phyloP scores from a whole-genome alignment of 192 early-diverging fungal species.

The Cetraspora pellucida region DNA sequence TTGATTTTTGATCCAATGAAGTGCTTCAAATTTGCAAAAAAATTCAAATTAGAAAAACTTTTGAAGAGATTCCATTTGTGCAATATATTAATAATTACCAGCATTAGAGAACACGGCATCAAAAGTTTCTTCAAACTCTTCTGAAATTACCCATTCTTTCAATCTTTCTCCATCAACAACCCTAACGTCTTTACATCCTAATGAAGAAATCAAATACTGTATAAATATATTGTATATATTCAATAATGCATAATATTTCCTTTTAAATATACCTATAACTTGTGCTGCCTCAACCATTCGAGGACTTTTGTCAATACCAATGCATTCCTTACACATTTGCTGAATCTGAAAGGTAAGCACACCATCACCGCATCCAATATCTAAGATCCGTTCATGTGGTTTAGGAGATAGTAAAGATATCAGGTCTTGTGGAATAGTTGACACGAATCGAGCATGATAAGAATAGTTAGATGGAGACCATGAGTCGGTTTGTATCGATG shows the following conservation, averaged over 20 bases:
- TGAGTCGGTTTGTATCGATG: neutral
- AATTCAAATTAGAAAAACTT: neutral
- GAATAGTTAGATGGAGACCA: slow-evolving; percentile 2
- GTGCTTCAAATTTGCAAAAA: slow-evolving; percentile 42
- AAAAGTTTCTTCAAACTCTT: slow-evolving; percentile 51
- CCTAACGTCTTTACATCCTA: slow-evolving; percentile 41
- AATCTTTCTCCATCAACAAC: slow-evolving; percentile 64
- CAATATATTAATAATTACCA: slow-evolving; percentile 41
- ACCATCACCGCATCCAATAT: slow-evolving; percentile 74
- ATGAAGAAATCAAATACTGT: too few species aligned
- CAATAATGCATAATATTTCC: too few species aligned
- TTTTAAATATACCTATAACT: neutral
- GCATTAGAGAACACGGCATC: slow-evolving; percentile 74
- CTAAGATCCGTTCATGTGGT: slow-evolving; percentile 59
- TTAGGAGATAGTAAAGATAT: slow-evolving; percentile 50
- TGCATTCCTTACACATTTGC: slow-evolving; percentile 46
- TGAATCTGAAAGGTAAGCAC: slow-evolving; percentile 59
- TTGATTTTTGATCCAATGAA: slow-evolving; percentile 76
- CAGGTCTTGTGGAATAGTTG: neutral
- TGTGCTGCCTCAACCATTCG: slow-evolving; percentile 60
- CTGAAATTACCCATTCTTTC: slow-evolving; percentile 38
- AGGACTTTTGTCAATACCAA: slow-evolving; percentile 62
- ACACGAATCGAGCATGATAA: slow-evolving; percentile 15
- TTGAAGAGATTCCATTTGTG: neutral
- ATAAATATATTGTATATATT: too few species aligned